Percentiles rank a stretch among this genome's conserved stretches.
Conservation (phyloP, 768 basidiomycete species). For the Nidularia pulvinata region DNA sequence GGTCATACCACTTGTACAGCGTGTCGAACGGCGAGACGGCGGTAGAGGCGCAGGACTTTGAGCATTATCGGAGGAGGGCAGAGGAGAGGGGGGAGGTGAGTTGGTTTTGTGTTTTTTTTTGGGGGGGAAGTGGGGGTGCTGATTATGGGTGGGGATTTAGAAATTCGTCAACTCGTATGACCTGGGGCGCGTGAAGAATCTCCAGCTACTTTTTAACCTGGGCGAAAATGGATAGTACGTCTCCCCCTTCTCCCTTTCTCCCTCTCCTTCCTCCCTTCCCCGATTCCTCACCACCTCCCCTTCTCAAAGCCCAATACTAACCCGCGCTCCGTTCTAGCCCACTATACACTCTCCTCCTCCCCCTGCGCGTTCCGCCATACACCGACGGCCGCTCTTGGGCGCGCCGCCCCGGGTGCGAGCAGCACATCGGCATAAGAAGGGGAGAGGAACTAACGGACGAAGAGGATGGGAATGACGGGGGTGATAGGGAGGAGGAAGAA, state of each 20-base stretch:
- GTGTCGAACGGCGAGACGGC: constrained; percentile 79
- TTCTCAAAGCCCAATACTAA: neutral
- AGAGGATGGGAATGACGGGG: constrained; percentile 19
- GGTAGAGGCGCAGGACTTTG: constrained; percentile 90
- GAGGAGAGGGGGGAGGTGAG: constrained; percentile 67
- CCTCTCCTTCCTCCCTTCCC: neutral
- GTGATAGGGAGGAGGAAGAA: constrained; percentile 25
- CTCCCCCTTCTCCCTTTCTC: neutral
- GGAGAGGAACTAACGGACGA: constrained; percentile 93
- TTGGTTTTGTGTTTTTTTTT: neutral
- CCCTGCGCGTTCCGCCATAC: constrained; percentile 76
- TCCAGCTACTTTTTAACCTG: constrained; percentile 87
- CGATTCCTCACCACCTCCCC: too few species aligned
- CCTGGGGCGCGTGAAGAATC: constrained; percentile 75
- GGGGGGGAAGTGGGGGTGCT: too few species aligned
- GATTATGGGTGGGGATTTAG: constrained; percentile 27
- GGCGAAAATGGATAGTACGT: constrained; percentile 82
- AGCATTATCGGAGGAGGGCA: constrained; percentile 72
- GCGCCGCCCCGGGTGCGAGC: constrained; percentile 60
- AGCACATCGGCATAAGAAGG: constrained; percentile 60
- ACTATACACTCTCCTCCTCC: constrained; percentile 77
- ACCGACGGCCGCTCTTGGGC: constrained; percentile 87
- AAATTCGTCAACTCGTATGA: constrained; percentile 92
- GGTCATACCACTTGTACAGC: constrained; percentile 71
- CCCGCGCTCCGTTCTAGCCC: constrained; percentile 45